These are phyloP conservation scores for Yamadazyma spencermartinsiae DNA, from an alignment of 1,139 yeast species.

Conservation along the genomic window DNA sequence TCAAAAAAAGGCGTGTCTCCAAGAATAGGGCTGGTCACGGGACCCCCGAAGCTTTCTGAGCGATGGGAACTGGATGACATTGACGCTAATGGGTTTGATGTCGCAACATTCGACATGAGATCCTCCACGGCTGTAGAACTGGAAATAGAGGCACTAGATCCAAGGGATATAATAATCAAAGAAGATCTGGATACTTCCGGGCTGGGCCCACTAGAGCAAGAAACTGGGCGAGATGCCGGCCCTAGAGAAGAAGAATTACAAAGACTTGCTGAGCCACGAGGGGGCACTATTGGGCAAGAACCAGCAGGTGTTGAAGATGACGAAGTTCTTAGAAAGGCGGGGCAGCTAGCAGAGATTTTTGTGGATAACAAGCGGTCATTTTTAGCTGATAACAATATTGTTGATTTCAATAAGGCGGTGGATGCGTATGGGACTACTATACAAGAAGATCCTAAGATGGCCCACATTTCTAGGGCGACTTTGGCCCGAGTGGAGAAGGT, in stretches of 20 bases:
- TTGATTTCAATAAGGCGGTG: constrained; percentile 17
- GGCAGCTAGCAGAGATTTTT: constrained; percentile 43
- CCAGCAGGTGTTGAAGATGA: neutral
- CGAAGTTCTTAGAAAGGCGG: constrained; percentile 34
- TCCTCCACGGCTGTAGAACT: neutral
- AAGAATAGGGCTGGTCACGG: neutral
- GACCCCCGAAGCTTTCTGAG: neutral
- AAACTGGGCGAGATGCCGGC: no score
- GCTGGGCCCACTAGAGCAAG: no score
- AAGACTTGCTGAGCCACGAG: no score
- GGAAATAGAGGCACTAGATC: no score
- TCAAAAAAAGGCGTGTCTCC: no score
- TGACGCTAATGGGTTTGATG: constrained; percentile 11
- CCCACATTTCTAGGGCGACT: constrained; percentile 36
- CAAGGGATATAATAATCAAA: no score
- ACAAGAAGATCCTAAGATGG: constrained; percentile 7
- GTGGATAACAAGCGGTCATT: constrained; percentile 45
- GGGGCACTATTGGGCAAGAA: no score
- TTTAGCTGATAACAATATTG: constrained; percentile 43
- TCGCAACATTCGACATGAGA: constrained; percentile 2
- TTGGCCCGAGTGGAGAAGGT: constrained; percentile 54
- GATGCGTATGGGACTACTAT: constrained; percentile 7
- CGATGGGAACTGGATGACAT: neutral
- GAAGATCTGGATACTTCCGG: no score
- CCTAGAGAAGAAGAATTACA: no score